A percentile compares a stretch with the other conserved stretches of the same genome.
Evolutionary conservation across 148 eudicot species (phyloP).

Genomic region (Dysphania ambrosioides): DNA sequence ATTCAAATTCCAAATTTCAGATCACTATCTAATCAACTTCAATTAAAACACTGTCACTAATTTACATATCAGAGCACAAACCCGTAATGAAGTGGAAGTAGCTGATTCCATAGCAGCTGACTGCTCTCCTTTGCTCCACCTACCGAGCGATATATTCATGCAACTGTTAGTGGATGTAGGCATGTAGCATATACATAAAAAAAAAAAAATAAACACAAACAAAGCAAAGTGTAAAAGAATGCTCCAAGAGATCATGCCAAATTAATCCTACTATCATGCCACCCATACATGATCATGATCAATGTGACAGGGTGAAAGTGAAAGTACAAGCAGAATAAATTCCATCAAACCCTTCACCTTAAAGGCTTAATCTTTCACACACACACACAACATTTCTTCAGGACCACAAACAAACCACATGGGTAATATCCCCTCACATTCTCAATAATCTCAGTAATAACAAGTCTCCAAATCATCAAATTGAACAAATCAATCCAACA

Average conservation of each 20-base stretch:
- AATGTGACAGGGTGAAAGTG: not conserved
- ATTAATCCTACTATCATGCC: not conserved
- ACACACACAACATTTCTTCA: not conserved
- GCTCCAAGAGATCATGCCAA: not conserved
- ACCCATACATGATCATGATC: not conserved
- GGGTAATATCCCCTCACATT: not conserved
- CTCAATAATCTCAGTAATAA: not conserved
- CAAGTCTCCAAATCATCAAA: not conserved
- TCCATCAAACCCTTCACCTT: conserved; percentile 11
- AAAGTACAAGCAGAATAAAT: not conserved
- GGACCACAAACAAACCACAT: not conserved
- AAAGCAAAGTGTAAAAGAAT: not conserved
- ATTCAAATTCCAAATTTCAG: not conserved
- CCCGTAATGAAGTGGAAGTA: conserved; percentile 60
- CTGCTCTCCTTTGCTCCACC: conserved; percentile 98
- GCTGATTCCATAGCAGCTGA: conserved; percentile 86
- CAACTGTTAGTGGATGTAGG: not conserved
- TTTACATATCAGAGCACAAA: conserved; percentile 3
- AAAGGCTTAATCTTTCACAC: not conserved
- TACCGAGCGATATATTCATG: conserved; percentile 20
- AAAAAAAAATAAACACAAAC: not conserved
- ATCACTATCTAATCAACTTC: not conserved
- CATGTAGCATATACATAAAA: not conserved
- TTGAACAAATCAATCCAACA: not conserved
- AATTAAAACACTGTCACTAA: not conserved